These are phyloP conservation scores for Lolium rigidum DNA, from an alignment of 176 grass and related monocot genomes.

Conservation along the genomic window DNA sequence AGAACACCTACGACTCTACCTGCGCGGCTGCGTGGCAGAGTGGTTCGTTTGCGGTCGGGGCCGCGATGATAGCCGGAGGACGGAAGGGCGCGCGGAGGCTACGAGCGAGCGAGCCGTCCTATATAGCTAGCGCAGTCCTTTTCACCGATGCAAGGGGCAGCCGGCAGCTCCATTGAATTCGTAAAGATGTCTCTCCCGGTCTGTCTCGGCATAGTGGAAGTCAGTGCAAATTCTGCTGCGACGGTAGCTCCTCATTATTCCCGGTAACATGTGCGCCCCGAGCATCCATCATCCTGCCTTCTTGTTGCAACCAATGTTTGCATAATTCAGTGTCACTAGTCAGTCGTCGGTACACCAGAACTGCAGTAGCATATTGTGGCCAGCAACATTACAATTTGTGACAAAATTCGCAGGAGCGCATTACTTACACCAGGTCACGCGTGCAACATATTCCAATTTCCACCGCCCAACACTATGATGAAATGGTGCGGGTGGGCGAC, in stretches of 20 bases:
- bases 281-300: not conserved
- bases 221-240: slow-evolving; percentile 28
- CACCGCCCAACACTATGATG: not conserved
- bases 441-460: not conserved
- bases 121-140: not conserved
- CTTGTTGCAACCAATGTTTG: not conserved
- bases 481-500: slow-evolving; percentile 2
- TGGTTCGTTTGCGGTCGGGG: slow-evolving; percentile 12
- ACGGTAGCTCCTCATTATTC: not conserved
- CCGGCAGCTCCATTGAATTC: slow-evolving; percentile 41
- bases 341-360: not conserved
- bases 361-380: not conserved
- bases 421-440: not conserved
- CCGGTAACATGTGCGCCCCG: not conserved
- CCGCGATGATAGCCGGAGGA: slow-evolving; percentile 33
- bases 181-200: slow-evolving; percentile 44
- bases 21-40: not conserved
- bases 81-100: not conserved
- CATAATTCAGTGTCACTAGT: not conserved
- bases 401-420: not conserved
- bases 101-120: slow-evolving; percentile 32
- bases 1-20: slow-evolving; percentile 1
- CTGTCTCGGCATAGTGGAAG: slow-evolving; percentile 47
- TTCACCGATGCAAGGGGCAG: not conserved
- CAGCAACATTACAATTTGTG: not conserved